Evolutionary conservation across 2,329 filamentous ascomycete species (phyloP).

Genomic region (Claviceps pusilla): DNA sequence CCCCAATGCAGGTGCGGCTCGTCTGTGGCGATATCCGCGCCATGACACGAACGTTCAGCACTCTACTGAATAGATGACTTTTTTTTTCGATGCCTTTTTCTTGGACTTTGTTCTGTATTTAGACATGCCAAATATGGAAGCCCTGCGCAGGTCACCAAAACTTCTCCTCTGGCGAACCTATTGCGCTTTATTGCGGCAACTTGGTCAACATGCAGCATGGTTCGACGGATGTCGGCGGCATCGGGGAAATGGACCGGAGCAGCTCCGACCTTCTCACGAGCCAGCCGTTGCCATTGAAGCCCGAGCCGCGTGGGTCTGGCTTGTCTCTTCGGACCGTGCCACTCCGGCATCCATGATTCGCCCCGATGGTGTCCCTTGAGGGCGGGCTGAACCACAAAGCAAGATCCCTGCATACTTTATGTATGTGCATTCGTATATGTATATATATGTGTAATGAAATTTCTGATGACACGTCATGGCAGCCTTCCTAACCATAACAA

Average conservation of each 20-base stretch:
- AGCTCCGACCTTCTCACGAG: not conserved
- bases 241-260: constrained; percentile 6
- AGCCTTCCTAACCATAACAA: not conserved
- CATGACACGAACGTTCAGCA: not conserved
- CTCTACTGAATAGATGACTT: too few species aligned
- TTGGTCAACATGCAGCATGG: not conserved
- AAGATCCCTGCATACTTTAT: not conserved
- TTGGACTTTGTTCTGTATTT: too few species aligned
- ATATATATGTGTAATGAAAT: not conserved
- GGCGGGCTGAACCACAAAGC: not conserved
- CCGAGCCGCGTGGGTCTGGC: constrained; percentile 1
- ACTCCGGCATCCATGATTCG: not conserved
- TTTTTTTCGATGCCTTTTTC: too few species aligned
- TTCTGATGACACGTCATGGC: not conserved
- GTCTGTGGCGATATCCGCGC: not conserved
- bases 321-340: not conserved
- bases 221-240: constrained; percentile 13
- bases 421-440: too few species aligned
- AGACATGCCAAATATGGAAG: too few species aligned
- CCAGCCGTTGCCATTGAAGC: not conserved
- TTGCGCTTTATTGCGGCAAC: not conserved
- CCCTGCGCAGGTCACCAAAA: too few species aligned
- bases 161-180: too few species aligned
- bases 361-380: not conserved
- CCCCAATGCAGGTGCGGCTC: too few species aligned